These are phyloP conservation scores for Seminavis robusta DNA, from an alignment of 108 stramenopile species.

Conservation along the genomic window DNA sequence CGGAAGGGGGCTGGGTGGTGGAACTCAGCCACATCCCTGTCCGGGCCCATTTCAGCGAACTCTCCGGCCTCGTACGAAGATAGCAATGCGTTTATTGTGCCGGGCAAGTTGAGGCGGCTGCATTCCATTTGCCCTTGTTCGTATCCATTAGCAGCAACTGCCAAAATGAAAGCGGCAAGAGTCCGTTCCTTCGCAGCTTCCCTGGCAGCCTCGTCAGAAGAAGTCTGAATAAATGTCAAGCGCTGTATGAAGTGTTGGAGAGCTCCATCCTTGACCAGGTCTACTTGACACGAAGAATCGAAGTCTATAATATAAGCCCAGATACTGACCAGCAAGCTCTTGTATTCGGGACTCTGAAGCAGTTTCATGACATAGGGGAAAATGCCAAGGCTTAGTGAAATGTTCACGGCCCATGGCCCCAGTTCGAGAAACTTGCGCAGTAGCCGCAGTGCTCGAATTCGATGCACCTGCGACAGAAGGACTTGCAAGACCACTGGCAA, in stretches of 20 bases:
- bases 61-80: conserved; percentile 35
- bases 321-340: conserved; percentile 88
- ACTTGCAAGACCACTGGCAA: conserved; percentile 97
- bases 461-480: conserved; percentile 86
- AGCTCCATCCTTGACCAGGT: conserved; percentile 89
- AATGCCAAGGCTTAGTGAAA: conserved; percentile 92
- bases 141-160: conserved; percentile 77
- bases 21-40: conserved; percentile 4
- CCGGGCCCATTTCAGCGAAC: background rate
- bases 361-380: conserved; percentile 97
- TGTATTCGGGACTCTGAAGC: conserved; percentile 89
- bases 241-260: conserved; percentile 85
- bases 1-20: conserved; percentile 47
- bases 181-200: conserved; percentile 75
- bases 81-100: conserved; percentile 54
- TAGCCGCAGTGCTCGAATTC: conserved; percentile 86
- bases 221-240: conserved; percentile 43
- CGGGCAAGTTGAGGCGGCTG: conserved; percentile 76
- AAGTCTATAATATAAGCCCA: conserved; percentile 94
- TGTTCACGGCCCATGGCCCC: conserved; percentile 93
- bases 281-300: conserved; percentile 87
- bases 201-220: conserved; percentile 10
- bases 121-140: conserved; percentile 83
- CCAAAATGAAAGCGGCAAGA: conserved; percentile 86
- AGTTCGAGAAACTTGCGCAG: conserved; percentile 89